Conservation (phyloP, 2,329 filamentous ascomycete species). For the Pezicula radicicola region DNA sequence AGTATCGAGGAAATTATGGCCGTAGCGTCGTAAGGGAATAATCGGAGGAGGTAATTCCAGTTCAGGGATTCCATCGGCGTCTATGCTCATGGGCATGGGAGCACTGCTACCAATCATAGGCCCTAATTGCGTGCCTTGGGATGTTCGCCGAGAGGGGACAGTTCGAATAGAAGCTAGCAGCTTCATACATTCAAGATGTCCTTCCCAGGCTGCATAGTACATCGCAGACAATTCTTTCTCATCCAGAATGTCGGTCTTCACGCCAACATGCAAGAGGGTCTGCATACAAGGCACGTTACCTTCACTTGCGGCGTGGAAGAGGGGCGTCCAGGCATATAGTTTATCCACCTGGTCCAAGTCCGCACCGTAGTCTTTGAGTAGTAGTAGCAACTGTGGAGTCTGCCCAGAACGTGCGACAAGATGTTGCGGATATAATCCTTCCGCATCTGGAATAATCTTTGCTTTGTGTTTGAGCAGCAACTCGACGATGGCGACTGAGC, state of each 20-base stretch:
- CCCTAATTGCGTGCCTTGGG: slow-evolving; percentile 29
- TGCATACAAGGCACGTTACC: slow-evolving; percentile 87
- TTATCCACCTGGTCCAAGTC: slow-evolving; percentile 93
- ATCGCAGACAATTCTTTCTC: slow-evolving; percentile 92
- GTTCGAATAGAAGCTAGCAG: slow-evolving; percentile 59
- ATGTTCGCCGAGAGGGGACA: slow-evolving; percentile 4
- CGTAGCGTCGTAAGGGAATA: slow-evolving; percentile 89
- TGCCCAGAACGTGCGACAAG: slow-evolving; percentile 87
- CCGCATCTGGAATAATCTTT: slow-evolving; percentile 85
- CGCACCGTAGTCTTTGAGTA: slow-evolving; percentile 82
- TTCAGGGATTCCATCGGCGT: slow-evolving; percentile 85
- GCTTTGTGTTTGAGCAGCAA: slow-evolving; percentile 79
- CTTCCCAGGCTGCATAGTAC: slow-evolving; percentile 99
- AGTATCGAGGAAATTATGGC: slow-evolving; percentile 96
- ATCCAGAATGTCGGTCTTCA: slow-evolving; percentile 75
- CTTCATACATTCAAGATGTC: slow-evolving; percentile 90
- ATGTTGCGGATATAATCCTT: slow-evolving; percentile 96
- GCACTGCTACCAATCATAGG: slow-evolving; percentile 25
- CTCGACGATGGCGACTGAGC: slow-evolving; percentile 79
- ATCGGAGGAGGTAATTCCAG: slow-evolving; percentile 93
- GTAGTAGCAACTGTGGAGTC: slow-evolving; percentile 71
- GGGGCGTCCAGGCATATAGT: slow-evolving; percentile 93
- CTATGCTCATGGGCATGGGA: slow-evolving; percentile 63
- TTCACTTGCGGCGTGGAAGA: slow-evolving; percentile 95
- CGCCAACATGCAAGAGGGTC: slow-evolving; percentile 75